These are phyloP conservation scores for Claviceps sp. DNA, from an alignment of 2,329 filamentous ascomycete genomes.

Conservation along the genomic window DNA sequence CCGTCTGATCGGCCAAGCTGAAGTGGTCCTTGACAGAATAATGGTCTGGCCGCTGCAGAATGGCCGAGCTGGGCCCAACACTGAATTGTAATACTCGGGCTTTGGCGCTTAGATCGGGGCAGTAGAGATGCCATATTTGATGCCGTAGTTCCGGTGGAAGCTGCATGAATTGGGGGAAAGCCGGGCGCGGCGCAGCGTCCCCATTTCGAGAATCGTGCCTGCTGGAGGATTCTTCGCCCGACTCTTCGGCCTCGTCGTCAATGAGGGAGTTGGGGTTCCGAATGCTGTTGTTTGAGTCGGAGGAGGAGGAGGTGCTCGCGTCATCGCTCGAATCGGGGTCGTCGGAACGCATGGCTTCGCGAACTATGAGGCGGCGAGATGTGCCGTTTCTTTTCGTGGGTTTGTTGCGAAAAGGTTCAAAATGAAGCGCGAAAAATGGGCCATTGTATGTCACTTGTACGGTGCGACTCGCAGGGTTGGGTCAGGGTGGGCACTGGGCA, in stretches of 20 bases:
- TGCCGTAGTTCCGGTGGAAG: constrained; percentile 22
- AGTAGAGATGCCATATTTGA: constrained; percentile 21
- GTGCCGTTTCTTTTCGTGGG: not conserved
- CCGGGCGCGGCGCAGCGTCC: not conserved
- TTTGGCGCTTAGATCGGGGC: constrained; percentile 13
- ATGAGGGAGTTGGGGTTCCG: constrained; percentile 1
- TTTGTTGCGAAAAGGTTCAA: too few relatives aligned
- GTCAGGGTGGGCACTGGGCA: too few relatives aligned
- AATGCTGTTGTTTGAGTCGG: constrained; percentile 1
- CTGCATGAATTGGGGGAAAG: constrained; percentile 13
- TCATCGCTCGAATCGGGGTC: not conserved
- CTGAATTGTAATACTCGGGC: constrained; percentile 12
- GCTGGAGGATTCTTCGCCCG: not conserved
- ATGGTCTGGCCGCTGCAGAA: constrained; percentile 5
- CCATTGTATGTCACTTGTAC: too few relatives aligned
- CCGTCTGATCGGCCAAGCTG: constrained; percentile 16
- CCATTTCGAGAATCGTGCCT: not conserved
- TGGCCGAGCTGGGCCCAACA: constrained; percentile 1
- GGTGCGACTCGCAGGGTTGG: too few relatives aligned
- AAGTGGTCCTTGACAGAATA: constrained; percentile 11
- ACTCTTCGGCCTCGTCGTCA: constrained; percentile 8
- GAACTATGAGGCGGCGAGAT: not conserved
- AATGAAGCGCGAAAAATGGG: too few relatives aligned
- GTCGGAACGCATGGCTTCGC: not conserved
- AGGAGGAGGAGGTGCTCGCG: not conserved